phyloP scores from a whole-genome alignment of 495 filamentous ascomycete species.

The Bacidia gigantensis region DNA sequence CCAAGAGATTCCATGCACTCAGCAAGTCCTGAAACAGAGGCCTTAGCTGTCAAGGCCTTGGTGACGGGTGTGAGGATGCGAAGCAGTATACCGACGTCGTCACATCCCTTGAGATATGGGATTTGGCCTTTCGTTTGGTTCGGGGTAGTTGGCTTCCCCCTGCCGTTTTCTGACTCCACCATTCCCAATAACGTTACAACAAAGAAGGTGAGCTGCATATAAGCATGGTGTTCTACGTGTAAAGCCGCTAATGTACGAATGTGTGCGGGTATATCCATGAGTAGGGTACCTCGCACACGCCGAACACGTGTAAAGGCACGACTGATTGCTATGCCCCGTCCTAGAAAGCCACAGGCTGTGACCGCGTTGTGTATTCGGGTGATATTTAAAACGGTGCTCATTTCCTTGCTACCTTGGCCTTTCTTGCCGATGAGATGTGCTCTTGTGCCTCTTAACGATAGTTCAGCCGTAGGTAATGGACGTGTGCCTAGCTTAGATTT shows the following conservation, averaged over 20 bases:
- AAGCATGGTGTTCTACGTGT: too few species aligned
- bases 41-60: constrained; percentile 49
- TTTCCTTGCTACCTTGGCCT: neutral
- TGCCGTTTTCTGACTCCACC: too few species aligned
- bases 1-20: constrained; percentile 59
- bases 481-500: too few species aligned
- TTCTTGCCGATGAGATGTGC: neutral
- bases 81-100: too few species aligned
- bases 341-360: neutral
- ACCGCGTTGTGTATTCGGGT: neutral
- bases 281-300: neutral
- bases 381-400: too few species aligned
- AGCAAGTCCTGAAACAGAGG: constrained; percentile 39
- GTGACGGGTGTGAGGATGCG: constrained; percentile 50
- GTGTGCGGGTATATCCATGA: neutral
- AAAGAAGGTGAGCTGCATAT: too few species aligned
- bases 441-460: neutral
- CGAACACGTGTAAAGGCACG: neutral
- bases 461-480: too few species aligned
- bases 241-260: too few species aligned
- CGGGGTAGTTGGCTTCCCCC: too few species aligned
- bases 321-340: neutral
- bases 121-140: too few species aligned
- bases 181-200: too few species aligned
- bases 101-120: too few species aligned